Evolutionary conservation across 306 rosid genomes (phyloP).

Genomic region (Vigna unguiculata): DNA sequence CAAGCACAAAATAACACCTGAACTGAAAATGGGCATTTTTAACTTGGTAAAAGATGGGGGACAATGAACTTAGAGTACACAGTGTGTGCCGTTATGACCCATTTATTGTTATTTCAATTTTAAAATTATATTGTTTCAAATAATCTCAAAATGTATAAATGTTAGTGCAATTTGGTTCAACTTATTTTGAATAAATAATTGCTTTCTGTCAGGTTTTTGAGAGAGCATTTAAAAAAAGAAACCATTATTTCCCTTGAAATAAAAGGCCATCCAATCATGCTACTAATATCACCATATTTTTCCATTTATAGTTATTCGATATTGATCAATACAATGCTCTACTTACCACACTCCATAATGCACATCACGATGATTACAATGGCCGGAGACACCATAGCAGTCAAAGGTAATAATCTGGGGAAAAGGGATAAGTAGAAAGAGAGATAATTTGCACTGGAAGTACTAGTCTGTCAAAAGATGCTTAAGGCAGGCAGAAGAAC

Average conservation of each 20-base stretch:
- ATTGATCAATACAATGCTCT: slow-evolving; percentile 40
- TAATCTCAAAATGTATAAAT: slow-evolving; percentile 13
- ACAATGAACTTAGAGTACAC: slow-evolving; percentile 15
- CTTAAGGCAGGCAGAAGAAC: slow-evolving; percentile 37
- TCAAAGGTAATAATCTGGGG: slow-evolving; percentile 86
- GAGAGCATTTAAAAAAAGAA: not conserved
- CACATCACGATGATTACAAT: slow-evolving; percentile 88
- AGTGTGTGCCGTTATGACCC: not conserved
- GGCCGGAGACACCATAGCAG: slow-evolving; percentile 86
- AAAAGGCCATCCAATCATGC: not conserved
- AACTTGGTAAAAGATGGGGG: not conserved
- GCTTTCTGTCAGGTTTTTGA: not conserved
- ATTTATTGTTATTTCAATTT: slow-evolving; percentile 22
- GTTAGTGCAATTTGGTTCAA: not conserved
- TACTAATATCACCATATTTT: slow-evolving; percentile 7
- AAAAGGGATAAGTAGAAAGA: slow-evolving; percentile 33
- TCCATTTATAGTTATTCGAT: slow-evolving; percentile 9
- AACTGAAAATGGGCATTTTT: slow-evolving; percentile 27
- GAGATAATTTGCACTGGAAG: not conserved
- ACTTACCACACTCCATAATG: slow-evolving; percentile 77
- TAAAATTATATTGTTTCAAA: slow-evolving; percentile 27
- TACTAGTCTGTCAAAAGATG: slow-evolving; percentile 27
- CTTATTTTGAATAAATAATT: not conserved
- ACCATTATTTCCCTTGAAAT: not conserved
- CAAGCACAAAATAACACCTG: slow-evolving; percentile 24